Percentiles rank a stretch among this genome's conserved stretches.
These are phyloP conservation scores for Ligustrum vulgare DNA, from an alignment of 257 asterid genomes.

Conservation along the genomic window DNA sequence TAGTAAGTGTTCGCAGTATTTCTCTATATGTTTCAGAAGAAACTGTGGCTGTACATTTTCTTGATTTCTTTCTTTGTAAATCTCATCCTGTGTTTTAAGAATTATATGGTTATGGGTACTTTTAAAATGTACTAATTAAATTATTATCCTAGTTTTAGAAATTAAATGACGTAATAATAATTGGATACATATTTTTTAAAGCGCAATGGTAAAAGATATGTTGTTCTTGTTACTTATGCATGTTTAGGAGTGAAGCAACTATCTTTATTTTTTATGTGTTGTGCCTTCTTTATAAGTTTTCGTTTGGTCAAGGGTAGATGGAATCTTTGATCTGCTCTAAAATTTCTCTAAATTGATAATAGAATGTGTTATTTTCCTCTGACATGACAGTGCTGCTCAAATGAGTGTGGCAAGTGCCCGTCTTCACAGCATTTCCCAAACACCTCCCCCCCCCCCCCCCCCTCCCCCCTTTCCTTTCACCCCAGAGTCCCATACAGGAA, in stretches of 20 bases:
- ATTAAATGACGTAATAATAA: neutral
- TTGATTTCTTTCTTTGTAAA: neutral
- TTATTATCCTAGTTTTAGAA: neutral
- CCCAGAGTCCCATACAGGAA: too few relatives aligned
- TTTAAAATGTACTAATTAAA: neutral
- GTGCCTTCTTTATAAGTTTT: neutral
- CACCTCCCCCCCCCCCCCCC: too few relatives aligned
- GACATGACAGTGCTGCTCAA: too few relatives aligned
- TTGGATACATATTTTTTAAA: neutral
- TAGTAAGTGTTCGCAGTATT: slow-evolving; percentile 53
- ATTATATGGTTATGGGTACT: neutral
- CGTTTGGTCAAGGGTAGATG: neutral
- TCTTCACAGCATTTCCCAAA: too few relatives aligned
- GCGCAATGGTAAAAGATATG: neutral
- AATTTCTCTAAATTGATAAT: slow-evolving; percentile 4
- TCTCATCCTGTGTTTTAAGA: neutral
- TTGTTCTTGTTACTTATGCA: neutral
- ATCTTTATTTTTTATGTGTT: neutral
- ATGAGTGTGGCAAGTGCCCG: too few relatives aligned
- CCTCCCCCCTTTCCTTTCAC: too few relatives aligned
- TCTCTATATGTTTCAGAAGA: slow-evolving; percentile 1
- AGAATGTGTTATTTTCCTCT: slow-evolving; percentile 9
- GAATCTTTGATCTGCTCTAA: neutral
- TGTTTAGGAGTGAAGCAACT: neutral
- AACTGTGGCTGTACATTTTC: neutral